These are phyloP conservation scores for Gonium pectorale DNA, from an alignment of 139 green algal genomes.

Conservation along the genomic window DNA sequence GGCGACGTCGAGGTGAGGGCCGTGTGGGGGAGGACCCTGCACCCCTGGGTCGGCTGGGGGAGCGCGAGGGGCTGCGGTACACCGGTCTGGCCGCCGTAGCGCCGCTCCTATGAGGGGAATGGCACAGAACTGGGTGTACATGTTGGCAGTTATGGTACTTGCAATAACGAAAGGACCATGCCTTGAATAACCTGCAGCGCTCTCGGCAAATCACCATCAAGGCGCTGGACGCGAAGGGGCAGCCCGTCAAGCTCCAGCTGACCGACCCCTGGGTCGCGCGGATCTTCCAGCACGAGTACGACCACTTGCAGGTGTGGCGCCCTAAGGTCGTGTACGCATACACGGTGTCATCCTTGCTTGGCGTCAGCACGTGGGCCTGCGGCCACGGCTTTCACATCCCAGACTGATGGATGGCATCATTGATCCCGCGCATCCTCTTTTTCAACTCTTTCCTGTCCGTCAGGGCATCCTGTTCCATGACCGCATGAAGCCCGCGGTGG, in stretches of 20 bases:
- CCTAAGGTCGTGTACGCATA: too few relatives aligned
- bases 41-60: background rate
- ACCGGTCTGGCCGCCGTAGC: too few relatives aligned
- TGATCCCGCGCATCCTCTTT: background rate
- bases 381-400: too few relatives aligned
- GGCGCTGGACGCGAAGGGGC: slow-evolving; percentile 86
- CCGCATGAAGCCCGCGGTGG: slow-evolving; percentile 74
- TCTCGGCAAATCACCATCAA: slow-evolving; percentile 82
- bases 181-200: slow-evolving; percentile 77
- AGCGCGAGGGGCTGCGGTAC: too few relatives aligned
- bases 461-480: slow-evolving; percentile 89
- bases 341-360: too few relatives aligned
- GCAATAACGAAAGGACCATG: too few relatives aligned
- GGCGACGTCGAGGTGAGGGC: slow-evolving; percentile 80
- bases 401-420: background rate
- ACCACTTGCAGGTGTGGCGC: slow-evolving; percentile 90
- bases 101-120: too few relatives aligned
- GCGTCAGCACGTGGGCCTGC: too few relatives aligned
- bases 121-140: too few relatives aligned
- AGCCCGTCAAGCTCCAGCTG: slow-evolving; percentile 74
- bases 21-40: background rate
- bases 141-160: too few relatives aligned
- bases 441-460: background rate
- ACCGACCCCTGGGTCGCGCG: slow-evolving; percentile 76
- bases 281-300: slow-evolving; percentile 99